Evolutionary conservation across 345 rosid species (phyloP).

Genomic region (Schrenkiella parvula): DNA sequence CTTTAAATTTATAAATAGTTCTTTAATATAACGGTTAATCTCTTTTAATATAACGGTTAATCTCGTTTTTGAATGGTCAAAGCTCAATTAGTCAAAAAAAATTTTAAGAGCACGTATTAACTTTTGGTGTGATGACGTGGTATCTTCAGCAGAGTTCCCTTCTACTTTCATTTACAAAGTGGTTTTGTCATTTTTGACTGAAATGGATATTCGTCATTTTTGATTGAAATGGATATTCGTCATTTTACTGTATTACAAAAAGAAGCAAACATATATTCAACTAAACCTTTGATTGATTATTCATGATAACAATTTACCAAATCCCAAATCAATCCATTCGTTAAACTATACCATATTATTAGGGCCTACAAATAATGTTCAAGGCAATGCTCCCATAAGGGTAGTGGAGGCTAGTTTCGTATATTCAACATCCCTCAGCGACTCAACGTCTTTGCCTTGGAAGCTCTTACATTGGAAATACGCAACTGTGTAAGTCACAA

Average conservation of each 20-base stretch:
- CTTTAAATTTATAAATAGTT: too few relatives aligned
- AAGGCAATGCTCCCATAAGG: background rate
- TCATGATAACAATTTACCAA: background rate
- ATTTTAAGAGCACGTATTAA: too few relatives aligned
- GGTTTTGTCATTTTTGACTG: too few relatives aligned
- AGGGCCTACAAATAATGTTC: background rate
- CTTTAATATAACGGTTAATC: too few relatives aligned
- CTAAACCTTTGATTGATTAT: background rate
- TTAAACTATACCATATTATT: background rate
- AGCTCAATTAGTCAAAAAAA: too few relatives aligned
- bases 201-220: too few relatives aligned
- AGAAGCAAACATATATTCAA: background rate
- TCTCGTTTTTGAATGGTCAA: too few relatives aligned
- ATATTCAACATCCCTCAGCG: constrained; percentile 33
- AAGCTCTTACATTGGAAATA: constrained; percentile 45
- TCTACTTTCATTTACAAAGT: too few relatives aligned
- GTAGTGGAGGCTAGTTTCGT: constrained; percentile 30
- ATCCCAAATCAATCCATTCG: background rate
- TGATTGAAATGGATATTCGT: background rate
- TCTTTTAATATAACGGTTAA: too few relatives aligned
- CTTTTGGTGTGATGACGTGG: too few relatives aligned
- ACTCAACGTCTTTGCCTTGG: constrained; percentile 49
- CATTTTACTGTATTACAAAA: background rate
- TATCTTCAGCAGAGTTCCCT: too few relatives aligned
- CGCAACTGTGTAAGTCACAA: constrained; percentile 41